Evolutionary conservation across 768 basidiomycete genomes (phyloP).

Genomic region (Bullera alba): DNA sequence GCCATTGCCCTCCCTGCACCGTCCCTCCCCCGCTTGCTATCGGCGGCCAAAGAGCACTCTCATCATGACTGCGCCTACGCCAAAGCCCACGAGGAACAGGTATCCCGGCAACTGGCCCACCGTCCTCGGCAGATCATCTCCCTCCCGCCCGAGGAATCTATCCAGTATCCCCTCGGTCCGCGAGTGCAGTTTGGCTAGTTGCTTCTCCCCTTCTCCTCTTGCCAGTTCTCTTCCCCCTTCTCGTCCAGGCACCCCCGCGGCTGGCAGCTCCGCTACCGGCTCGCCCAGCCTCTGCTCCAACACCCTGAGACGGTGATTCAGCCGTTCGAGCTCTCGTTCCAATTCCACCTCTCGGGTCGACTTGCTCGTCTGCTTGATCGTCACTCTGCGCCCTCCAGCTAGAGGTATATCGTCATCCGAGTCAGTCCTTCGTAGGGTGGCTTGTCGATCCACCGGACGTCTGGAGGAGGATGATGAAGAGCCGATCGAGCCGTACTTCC

Average conservation of each 20-base stretch:
- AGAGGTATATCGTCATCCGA: background rate
- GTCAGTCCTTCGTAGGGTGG: too few relatives aligned
- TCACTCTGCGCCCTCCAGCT: background rate
- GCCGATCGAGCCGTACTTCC: too few relatives aligned
- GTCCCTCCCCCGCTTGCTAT: too few relatives aligned
- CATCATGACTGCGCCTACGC: conserved; percentile 35
- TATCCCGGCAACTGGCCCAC: conserved; percentile 33
- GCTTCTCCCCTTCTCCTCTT: too few relatives aligned
- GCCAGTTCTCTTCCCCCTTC: too few relatives aligned
- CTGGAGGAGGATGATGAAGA: too few relatives aligned
- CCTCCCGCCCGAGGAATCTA: conserved; percentile 2
- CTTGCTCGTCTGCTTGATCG: background rate
- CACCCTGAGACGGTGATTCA: background rate
- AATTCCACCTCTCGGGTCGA: background rate
- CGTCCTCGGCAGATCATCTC: conserved; percentile 24
- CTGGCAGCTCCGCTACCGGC: too few relatives aligned
- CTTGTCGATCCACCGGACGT: too few relatives aligned
- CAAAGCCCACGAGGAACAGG: conserved; percentile 39
- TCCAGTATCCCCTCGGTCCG: too few relatives aligned
- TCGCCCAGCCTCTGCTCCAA: conserved; percentile 1
- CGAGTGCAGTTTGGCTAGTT: too few relatives aligned
- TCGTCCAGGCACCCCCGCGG: too few relatives aligned
- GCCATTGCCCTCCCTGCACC: too few relatives aligned
- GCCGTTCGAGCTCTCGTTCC: conserved; percentile 6
- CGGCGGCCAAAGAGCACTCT: conserved; percentile 28